phyloP scores from a whole-genome alignment of 495 filamentous ascomycete genomes.

The Aspergillus cavernicola region DNA sequence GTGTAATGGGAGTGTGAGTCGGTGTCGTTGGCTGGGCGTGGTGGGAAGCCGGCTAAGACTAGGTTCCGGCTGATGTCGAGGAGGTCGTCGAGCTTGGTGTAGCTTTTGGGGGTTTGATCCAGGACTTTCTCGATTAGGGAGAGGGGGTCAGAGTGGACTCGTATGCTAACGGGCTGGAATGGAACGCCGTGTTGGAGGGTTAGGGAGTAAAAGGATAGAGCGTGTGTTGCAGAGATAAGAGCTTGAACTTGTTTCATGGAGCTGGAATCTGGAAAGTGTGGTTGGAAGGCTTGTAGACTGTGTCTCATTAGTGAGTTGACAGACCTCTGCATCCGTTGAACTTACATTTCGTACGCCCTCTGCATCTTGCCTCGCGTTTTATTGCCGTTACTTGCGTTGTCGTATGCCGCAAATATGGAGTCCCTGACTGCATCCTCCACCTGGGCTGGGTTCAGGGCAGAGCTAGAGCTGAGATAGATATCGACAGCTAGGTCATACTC shows the following conservation, averaged over 20 bases:
- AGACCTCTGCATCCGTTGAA: not conserved
- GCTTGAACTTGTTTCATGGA: constrained; percentile 57
- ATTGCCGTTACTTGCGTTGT: constrained; percentile 89
- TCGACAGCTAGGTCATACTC: constrained; percentile 64
- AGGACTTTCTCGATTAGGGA: constrained; percentile 81
- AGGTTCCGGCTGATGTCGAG: constrained; percentile 74
- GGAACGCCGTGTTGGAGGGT: constrained; percentile 88
- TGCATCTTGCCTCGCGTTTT: constrained; percentile 77
- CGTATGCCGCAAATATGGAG: constrained; percentile 70
- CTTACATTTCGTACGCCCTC: constrained; percentile 78
- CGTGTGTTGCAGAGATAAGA: constrained; percentile 81
- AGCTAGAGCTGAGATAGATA: constrained; percentile 57
- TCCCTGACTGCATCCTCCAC: constrained; percentile 65
- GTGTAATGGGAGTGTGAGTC: not conserved
- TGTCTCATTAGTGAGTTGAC: constrained; percentile 2
- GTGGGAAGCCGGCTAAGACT: constrained; percentile 61
- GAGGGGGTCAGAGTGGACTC: constrained; percentile 80
- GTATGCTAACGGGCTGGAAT: constrained; percentile 85
- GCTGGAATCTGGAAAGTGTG: constrained; percentile 55
- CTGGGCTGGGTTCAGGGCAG: constrained; percentile 46
- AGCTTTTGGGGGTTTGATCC: constrained; percentile 80
- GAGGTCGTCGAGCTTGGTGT: constrained; percentile 82
- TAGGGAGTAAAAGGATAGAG: constrained; percentile 81
- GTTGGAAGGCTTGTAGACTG: constrained; percentile 67
- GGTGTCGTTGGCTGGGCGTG: constrained; percentile 20